These are phyloP conservation scores for Ustilago vetiveriae DNA, from an alignment of 1,284 basidiomycete species.

Conservation along the genomic window DNA sequence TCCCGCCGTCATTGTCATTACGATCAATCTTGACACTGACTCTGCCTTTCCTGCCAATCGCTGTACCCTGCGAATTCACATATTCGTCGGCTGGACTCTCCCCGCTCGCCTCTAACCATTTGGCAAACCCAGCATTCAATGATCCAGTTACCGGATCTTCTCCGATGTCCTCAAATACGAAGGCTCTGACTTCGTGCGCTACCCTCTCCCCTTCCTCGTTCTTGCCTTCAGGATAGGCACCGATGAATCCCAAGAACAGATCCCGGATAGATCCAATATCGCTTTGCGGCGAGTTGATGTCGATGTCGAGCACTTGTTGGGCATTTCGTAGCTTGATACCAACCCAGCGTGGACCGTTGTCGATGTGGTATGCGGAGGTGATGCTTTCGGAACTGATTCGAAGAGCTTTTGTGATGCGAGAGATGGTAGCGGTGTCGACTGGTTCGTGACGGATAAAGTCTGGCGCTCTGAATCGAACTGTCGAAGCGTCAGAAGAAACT, in stretches of 20 bases:
- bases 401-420: conserved; percentile 24
- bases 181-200: conserved; percentile 49
- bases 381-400: conserved; percentile 25
- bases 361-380: conserved; percentile 44
- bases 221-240: conserved; percentile 31
- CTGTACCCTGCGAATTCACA: conserved; percentile 44
- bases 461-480: conserved; percentile 44
- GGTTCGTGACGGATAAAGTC: conserved; percentile 36
- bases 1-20: background rate
- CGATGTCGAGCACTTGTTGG: conserved; percentile 42
- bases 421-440: conserved; percentile 24
- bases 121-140: conserved; percentile 55
- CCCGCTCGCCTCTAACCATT: conserved; percentile 43
- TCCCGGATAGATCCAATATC: conserved; percentile 18
- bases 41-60: conserved; percentile 43
- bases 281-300: conserved; percentile 12
- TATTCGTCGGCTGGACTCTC: conserved; percentile 33
- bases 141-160: conserved; percentile 63
- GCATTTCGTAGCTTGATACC: conserved; percentile 45
- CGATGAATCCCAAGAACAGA: conserved; percentile 51
- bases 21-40: conserved; percentile 35
- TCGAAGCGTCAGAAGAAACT: conserved; percentile 10
- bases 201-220: conserved; percentile 17
- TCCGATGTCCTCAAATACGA: conserved; percentile 32
- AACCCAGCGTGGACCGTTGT: conserved; percentile 60